A percentile compares a stretch with the other conserved stretches of the same genome.
phyloP scores from a whole-genome alignment of 2,329 filamentous ascomycete species.

The Talaromyces verruculosus region DNA sequence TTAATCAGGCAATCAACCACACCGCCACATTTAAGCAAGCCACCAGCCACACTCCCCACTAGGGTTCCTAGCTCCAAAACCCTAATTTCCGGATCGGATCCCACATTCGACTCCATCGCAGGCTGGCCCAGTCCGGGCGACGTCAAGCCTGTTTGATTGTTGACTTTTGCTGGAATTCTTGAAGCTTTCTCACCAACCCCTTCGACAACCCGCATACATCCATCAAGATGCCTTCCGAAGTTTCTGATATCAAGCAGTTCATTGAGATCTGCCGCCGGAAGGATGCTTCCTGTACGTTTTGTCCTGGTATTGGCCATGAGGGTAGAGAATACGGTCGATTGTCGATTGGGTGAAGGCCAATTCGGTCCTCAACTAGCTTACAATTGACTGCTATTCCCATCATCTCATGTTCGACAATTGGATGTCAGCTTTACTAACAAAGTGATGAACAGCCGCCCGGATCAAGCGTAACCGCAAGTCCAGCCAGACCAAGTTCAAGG shows the following conservation, averaged over 20 bases:
- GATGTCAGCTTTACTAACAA: not conserved
- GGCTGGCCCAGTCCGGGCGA: conserved; percentile 15
- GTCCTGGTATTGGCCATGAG: not conserved
- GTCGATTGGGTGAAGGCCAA: not conserved
- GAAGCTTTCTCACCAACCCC: not conserved
- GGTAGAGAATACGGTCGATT: not conserved
- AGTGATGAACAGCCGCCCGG: conserved; percentile 68
- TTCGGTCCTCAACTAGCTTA: not conserved
- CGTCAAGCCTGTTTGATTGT: conserved; percentile 18
- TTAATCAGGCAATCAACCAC: not conserved
- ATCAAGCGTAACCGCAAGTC: conserved; percentile 94
- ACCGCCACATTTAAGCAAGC: conserved; percentile 9
- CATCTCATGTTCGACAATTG: not conserved
- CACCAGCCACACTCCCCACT: conserved; percentile 13
- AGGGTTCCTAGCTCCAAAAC: conserved; percentile 26
- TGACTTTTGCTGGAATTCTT: conserved; percentile 1
- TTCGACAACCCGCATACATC: conserved; percentile 32
- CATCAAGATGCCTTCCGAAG: conserved; percentile 95
- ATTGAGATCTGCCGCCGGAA: conserved; percentile 99
- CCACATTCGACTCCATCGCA: conserved; percentile 16
- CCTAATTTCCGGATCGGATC: conserved; percentile 29
- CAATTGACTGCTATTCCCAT: conserved; percentile 13
- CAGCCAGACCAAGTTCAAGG: conserved; percentile 99
- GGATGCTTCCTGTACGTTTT: conserved; percentile 93
- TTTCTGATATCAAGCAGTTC: conserved; percentile 99